Evolutionary conservation across 192 early-diverging fungal species (phyloP).

Genomic region (Gonapodya prolifera): DNA sequence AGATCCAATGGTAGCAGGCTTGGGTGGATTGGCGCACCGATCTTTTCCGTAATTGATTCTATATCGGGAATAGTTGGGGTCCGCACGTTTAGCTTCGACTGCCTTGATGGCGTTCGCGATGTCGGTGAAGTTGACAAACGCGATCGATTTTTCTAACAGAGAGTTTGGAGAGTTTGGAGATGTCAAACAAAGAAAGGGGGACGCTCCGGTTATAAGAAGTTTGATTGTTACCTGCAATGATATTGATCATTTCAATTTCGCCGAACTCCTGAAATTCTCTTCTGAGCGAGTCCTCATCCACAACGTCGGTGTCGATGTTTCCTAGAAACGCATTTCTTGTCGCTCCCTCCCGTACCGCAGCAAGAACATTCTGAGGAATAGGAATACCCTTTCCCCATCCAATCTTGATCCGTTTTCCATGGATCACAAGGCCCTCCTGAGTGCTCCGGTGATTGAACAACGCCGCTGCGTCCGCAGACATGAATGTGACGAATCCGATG

Average conservation of each 20-base stretch:
- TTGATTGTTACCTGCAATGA: constrained; percentile 23
- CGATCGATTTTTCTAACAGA: constrained; percentile 58
- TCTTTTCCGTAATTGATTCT: constrained; percentile 78
- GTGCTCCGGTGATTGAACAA: constrained; percentile 45
- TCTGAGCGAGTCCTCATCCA: constrained; percentile 51
- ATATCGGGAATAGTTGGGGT: constrained; percentile 45
- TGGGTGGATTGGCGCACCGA: constrained; percentile 66
- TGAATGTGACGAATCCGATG: constrained; percentile 76
- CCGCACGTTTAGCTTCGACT: constrained; percentile 49
- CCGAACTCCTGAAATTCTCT: constrained; percentile 70
- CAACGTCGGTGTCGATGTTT: constrained; percentile 40
- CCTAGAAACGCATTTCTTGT: constrained; percentile 53
- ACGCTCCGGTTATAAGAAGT: background rate
- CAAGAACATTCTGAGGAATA: constrained; percentile 26
- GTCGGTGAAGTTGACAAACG: constrained; percentile 76
- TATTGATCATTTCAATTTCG: constrained; percentile 79
- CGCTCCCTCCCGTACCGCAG: constrained; percentile 46
- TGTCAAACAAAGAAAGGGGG: background rate
- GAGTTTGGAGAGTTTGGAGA: background rate
- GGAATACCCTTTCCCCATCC: constrained; percentile 67
- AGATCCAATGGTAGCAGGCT: constrained; percentile 14
- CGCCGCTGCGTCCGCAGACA: constrained; percentile 53
- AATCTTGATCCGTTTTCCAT: constrained; percentile 60
- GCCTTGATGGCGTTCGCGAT: constrained; percentile 62
- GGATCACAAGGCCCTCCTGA: constrained; percentile 50